Percentiles rank a stretch among this genome's conserved stretches.
These are phyloP conservation scores for Penicillium fuscoglaucum DNA, from an alignment of 2,329 filamentous ascomycete species.

Conservation along the genomic window DNA sequence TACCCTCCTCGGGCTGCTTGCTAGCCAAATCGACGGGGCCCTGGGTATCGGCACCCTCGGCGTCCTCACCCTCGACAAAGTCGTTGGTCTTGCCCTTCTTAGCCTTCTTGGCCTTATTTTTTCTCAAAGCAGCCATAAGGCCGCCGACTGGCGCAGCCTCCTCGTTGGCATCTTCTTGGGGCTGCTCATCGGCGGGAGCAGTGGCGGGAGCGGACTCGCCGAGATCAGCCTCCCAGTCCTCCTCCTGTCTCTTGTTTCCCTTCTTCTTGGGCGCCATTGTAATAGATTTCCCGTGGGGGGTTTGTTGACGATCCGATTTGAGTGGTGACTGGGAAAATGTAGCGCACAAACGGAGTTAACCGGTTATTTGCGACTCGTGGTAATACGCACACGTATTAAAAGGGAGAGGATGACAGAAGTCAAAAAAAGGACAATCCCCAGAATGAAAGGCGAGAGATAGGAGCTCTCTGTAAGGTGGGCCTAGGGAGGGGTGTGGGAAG, in stretches of 20 bases:
- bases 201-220: constrained; percentile 66
- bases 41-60: constrained; percentile 36
- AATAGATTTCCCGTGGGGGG: not conserved
- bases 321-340: constrained; percentile 17
- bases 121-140: constrained; percentile 76
- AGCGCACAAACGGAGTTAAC: constrained; percentile 33
- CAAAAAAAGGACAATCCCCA: constrained; percentile 18
- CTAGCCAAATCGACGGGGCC: constrained; percentile 44
- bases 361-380: constrained; percentile 23
- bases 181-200: constrained; percentile 48
- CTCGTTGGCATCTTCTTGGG: constrained; percentile 51
- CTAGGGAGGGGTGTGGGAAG: constrained; percentile 18
- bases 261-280: constrained; percentile 94
- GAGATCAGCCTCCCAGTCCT: constrained; percentile 93
- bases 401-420: not conserved
- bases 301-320: constrained; percentile 17
- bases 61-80: constrained; percentile 68
- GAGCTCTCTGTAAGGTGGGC: constrained; percentile 18
- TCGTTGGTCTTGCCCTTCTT: constrained; percentile 84
- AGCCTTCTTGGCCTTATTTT: constrained; percentile 82
- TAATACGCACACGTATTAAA: constrained; percentile 8
- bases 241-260: constrained; percentile 77
- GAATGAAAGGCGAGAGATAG: constrained; percentile 19
- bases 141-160: constrained; percentile 61
- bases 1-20: constrained; percentile 79